Evolutionary conservation across 2,329 filamentous ascomycete genomes (phyloP).

Genomic region (Herpotrichia juniperi): DNA sequence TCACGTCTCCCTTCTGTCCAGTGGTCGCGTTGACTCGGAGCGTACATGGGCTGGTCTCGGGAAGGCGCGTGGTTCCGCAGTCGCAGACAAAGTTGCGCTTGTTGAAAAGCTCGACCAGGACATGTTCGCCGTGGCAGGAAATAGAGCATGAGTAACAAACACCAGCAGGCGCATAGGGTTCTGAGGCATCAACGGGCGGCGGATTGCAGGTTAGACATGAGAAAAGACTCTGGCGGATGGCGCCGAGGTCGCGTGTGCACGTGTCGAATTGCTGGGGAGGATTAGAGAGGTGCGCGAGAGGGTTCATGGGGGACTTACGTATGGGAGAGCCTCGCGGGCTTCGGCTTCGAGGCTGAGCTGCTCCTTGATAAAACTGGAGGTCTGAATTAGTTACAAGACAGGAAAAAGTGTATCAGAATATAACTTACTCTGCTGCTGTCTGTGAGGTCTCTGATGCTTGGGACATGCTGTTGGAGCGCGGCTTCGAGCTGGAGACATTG

Average conservation of each 20-base stretch:
- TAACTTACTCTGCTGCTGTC: conserved; percentile 57
- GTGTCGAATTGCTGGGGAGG: conserved; percentile 79
- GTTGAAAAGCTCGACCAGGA: conserved; percentile 91
- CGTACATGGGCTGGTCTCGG: conserved; percentile 72
- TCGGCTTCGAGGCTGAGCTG: conserved; percentile 93
- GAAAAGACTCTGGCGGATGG: conserved; percentile 86
- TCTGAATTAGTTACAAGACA: background rate
- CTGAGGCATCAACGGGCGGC: conserved; percentile 66
- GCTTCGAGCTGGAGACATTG: conserved; percentile 26
- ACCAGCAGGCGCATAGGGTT: conserved; percentile 74
- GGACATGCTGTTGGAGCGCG: conserved; percentile 48
- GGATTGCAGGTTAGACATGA: conserved; percentile 95
- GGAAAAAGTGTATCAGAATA: background rate
- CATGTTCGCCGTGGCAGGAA: conserved; percentile 94
- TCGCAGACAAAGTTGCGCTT: conserved; percentile 97
- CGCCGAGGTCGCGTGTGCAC: conserved; percentile 88
- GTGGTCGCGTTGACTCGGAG: conserved; percentile 76
- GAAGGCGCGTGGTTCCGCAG: conserved; percentile 85
- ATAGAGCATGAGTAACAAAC: conserved; percentile 98
- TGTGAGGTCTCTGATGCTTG: conserved; percentile 59
- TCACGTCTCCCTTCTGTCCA: conserved; percentile 76
- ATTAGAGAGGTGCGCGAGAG: conserved; percentile 17
- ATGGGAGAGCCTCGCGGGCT: conserved; percentile 91
- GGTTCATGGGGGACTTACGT: conserved; percentile 63
- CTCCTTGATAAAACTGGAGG: conserved; percentile 76